A percentile compares a stretch with the other conserved stretches of the same genome.
Evolutionary conservation across 768 basidiomycete genomes (phyloP).

Genomic region (Dentipellis fragilis): DNA sequence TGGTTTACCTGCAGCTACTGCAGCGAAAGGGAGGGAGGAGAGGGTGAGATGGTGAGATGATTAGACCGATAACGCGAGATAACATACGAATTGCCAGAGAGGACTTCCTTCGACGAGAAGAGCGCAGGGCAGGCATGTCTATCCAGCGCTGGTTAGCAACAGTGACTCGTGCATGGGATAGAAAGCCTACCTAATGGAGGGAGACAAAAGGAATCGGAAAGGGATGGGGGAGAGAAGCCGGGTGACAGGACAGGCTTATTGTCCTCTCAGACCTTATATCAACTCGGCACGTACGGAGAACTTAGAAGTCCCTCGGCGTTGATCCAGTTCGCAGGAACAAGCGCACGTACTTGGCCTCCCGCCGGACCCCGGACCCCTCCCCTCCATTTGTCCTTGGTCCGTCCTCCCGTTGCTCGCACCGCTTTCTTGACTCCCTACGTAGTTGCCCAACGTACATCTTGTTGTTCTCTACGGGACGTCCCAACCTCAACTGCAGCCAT

Average conservation of each 20-base stretch:
- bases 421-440: background rate
- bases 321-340: background rate
- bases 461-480: background rate
- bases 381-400: background rate
- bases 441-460: background rate
- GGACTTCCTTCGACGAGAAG: constrained; percentile 13
- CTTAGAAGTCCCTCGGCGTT: background rate
- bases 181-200: constrained; percentile 11
- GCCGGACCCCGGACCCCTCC: background rate
- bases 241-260: constrained; percentile 4
- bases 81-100: constrained; percentile 12
- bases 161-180: background rate
- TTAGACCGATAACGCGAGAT: background rate
- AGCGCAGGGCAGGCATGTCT: constrained; percentile 13
- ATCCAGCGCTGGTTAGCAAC: background rate
- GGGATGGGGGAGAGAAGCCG: constrained; percentile 1
- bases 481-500: background rate
- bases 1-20: constrained; percentile 19
- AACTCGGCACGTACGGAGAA: background rate
- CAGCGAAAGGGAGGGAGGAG: background rate
- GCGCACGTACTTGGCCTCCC: background rate
- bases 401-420: background rate
- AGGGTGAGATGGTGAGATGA: background rate
- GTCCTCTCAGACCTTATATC: constrained; percentile 13
- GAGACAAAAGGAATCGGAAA: constrained; percentile 12